These are phyloP conservation scores for Porodaedalea pini DNA, from an alignment of 1,284 basidiomycete species.

Conservation along the genomic window DNA sequence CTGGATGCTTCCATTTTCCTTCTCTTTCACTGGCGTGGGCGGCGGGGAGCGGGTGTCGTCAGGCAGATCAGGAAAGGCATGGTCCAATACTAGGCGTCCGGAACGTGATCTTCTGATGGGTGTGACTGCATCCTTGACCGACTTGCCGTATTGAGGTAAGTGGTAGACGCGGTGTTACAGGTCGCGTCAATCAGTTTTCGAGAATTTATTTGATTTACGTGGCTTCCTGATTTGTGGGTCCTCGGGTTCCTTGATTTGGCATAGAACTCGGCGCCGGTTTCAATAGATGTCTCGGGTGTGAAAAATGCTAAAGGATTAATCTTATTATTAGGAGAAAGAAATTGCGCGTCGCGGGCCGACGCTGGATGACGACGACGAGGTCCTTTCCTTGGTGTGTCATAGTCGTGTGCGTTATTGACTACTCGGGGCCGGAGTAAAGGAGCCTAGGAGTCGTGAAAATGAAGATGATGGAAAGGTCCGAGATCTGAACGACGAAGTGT, in stretches of 20 bases:
- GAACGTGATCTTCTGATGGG: not conserved
- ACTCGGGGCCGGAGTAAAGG: not conserved
- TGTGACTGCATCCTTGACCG: not conserved
- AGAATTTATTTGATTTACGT: no score
- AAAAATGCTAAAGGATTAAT: not conserved
- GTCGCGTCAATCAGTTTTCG: not conserved
- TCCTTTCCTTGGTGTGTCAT: no score
- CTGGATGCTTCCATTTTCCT: not conserved
- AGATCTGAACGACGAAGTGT: not conserved
- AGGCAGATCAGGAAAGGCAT: constrained; percentile 1
- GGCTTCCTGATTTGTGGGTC: not conserved
- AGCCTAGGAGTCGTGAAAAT: not conserved
- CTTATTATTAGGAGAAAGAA: not conserved
- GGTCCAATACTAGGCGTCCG: not conserved
- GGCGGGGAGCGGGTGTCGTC: not conserved
- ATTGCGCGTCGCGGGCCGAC: not conserved
- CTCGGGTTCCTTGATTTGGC: not conserved
- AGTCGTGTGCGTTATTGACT: not conserved
- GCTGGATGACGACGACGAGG: no score
- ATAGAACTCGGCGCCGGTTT: not conserved
- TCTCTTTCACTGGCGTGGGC: not conserved
- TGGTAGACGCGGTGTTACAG: not conserved
- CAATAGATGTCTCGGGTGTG: not conserved
- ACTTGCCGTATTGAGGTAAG: not conserved
- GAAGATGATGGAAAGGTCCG: not conserved